Conservation (phyloP, 306 rosid species). For the Argentina anserina region DNA sequence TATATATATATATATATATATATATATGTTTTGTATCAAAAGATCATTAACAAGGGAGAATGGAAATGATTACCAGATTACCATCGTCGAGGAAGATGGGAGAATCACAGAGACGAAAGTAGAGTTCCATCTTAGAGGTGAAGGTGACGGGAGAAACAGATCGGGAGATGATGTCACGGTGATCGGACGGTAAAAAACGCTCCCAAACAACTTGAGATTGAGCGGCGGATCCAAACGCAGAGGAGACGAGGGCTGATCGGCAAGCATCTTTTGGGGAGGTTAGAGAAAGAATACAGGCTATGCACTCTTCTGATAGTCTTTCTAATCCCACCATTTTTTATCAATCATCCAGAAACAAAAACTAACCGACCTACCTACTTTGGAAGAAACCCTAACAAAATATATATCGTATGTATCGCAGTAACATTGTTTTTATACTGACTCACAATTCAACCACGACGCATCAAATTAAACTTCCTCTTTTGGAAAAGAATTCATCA, state of each 20-base stretch:
- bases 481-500: too few relatives aligned
- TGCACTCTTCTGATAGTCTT: neutral
- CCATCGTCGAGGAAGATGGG: slow-evolving; percentile 9
- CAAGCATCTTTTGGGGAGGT: neutral
- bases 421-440: too few relatives aligned
- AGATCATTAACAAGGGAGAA: neutral
- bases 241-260: neutral
- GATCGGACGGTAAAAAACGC: neutral
- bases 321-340: neutral
- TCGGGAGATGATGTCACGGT: neutral
- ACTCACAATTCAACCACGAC: too few relatives aligned
- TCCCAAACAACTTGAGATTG: neutral
- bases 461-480: too few relatives aligned
- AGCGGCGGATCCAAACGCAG: neutral
- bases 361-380: neutral
- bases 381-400: neutral
- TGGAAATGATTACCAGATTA: neutral
- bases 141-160: neutral
- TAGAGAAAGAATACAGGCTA: neutral
- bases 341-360: neutral
- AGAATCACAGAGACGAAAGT: neutral
- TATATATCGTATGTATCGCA: too few relatives aligned
- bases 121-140: neutral
- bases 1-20: too few relatives aligned
- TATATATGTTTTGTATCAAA: too few relatives aligned